Base-by-base conservation (phyloP, 2,329 filamentous ascomycete species). In the Massarina eburnea region DNA sequence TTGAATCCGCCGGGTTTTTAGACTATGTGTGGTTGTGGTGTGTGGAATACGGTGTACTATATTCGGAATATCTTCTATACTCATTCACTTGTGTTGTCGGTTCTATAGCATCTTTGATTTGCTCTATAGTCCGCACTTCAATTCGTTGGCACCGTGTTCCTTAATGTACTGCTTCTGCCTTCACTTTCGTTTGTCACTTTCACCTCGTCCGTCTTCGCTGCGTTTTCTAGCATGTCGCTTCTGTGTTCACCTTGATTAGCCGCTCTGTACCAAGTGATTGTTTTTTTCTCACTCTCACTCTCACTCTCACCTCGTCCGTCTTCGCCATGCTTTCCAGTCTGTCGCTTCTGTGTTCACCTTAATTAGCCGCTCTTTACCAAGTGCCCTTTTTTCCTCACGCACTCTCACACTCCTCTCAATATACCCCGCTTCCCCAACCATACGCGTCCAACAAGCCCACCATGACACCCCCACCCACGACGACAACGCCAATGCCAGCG, bases 1-100 rank as follows among this genome's bases (percentile, higher is more conserved):
- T 68, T 96, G 70, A 97, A 97, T 73, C 92, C 92, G 47, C 91
- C 92, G 37, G 92, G 92, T 75, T 97, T 92, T 74, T 96, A 84
- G 75, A 53, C 33, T 21, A 33, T 10, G 26, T 14, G 8, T 24
- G 30, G 26, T 29, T 35, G 39, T 14, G 7, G 24, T 33, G 7
- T 27, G 34, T 17, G 38, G 21, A 12, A 17, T 41, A 20, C 20
- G 22, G 37, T 64, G 60, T 66, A 64, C 46, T 58, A 41, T 15
- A 10, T 21, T 26, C 38, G 7, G 15, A 33, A 33, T n/a, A 15
- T 8, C 30, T 8, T 7, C 12, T 7, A 7, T 26, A 26, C 12
- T 33, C 8, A 8, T 33, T 33, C n/a, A 15, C n/a, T n/a, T 7
- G 7, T n/a, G 8, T 26, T 26, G 14, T 39, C 24, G 39, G 26